phyloP scores from a whole-genome alignment of 73 alveolate genomes.

The Paramecium caudatum region DNA sequence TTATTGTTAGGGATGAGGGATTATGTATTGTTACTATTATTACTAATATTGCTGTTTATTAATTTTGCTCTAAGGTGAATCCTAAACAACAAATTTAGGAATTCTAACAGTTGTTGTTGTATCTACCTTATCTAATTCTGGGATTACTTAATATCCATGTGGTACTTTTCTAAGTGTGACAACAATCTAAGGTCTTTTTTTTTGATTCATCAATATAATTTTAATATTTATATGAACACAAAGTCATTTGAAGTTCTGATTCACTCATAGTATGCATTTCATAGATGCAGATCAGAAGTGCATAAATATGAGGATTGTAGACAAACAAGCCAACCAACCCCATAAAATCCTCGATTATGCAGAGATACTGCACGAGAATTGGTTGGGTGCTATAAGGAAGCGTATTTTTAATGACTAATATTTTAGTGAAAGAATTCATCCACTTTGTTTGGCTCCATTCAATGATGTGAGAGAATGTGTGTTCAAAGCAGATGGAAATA shows the following conservation, averaged over 20 bases:
- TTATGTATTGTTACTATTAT: too few relatives aligned
- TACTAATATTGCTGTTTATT: background rate
- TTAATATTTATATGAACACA: conserved; percentile 43
- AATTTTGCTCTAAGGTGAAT: background rate
- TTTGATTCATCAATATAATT: conserved; percentile 21
- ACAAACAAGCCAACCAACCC: conserved; percentile 68
- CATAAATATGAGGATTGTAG: conserved; percentile 75
- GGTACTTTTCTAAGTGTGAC: background rate
- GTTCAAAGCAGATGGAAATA: conserved; percentile 77
- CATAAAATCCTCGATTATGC: conserved; percentile 70
- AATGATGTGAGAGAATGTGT: conserved; percentile 77
- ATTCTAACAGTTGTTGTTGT: conserved; percentile 14
- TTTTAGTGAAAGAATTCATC: conserved; percentile 74
- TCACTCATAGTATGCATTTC: conserved; percentile 76
- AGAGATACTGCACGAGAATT: conserved; percentile 61
- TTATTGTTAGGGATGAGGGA: too few relatives aligned
- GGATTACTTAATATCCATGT: conserved; percentile 7
- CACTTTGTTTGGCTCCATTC: conserved; percentile 74
- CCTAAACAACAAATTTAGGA: background rate
- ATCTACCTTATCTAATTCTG: background rate
- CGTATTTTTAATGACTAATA: conserved; percentile 39
- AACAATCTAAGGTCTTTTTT: background rate
- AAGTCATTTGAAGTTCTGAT: conserved; percentile 73
- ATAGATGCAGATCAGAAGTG: conserved; percentile 71
- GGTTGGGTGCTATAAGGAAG: conserved; percentile 75